Evolutionary conservation across 768 basidiomycete genomes (phyloP), one percentile per base, ranked within the genome.

Genomic region (Collybiopsis confluens): DNA sequence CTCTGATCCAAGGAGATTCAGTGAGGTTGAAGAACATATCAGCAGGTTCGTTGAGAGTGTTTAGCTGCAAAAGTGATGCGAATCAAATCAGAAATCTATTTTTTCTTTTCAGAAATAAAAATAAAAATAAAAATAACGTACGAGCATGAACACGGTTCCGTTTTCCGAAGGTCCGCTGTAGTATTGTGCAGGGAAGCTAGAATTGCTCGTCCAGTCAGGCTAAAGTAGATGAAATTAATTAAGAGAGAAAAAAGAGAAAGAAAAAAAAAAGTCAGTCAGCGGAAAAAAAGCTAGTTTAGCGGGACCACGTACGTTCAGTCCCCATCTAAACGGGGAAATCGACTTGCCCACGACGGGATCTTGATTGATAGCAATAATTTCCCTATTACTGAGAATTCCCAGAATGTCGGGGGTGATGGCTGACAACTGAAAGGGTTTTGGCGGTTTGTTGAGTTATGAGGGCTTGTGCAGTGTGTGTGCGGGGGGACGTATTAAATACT

Each of bases 321-420:
- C 83, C 83, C 83, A 86, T 56, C 82, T 69, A 73, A 87, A 87
- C 2, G 86, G 85, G 11, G 82, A 78, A 51, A 86, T 75, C 53
- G 77, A 77, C 16, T 76, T 77, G 3, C 85, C 85, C 20, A 81
- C 68, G 2, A 80, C 79, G 0, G 82, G 73, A 59, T 88, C 86
- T 60, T 87, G 86, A 64, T 85, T 83, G 56, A 87, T 85, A 5
- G 81, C 84, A 11, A 87, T 68, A 33, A 87, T 79, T 62, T 87
- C 85, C 35, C 61, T 70, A 65, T 86, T 88, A 55, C 69, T 82
- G 37, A 86, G 69, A 56, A 88, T 82, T 8, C 70, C 73, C 8
- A 86, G 66, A 26, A 73, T 75, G 9, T 80, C 73, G 20, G 75
- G 64, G 16, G 73, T 79, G 50, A 82, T 75, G 0, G 69, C 66